Evolutionary conservation across 2,329 filamentous ascomycete genomes (phyloP).

Genomic region (Fusarium multiceps): DNA sequence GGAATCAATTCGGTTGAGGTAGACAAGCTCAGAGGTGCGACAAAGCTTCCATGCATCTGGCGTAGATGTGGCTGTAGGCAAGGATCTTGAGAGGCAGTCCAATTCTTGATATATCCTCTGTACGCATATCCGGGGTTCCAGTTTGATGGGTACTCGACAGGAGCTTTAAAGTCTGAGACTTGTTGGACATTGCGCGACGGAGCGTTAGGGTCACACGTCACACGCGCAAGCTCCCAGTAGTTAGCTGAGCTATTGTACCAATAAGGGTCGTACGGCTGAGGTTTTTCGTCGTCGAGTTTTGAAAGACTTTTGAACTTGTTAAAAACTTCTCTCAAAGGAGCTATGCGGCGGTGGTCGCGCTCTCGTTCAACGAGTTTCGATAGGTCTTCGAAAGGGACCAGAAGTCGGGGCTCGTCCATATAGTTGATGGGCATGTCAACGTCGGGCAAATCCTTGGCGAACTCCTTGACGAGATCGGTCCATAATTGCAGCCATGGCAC

Average conservation of each 20-base stretch:
- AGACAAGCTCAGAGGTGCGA: constrained; percentile 63
- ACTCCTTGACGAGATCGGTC: constrained; percentile 62
- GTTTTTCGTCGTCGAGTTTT: constrained; percentile 51
- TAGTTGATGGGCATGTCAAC: constrained; percentile 75
- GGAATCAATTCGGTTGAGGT: constrained; percentile 67
- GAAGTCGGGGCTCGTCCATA: constrained; percentile 71
- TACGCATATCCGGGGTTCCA: constrained; percentile 53
- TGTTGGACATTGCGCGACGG: constrained; percentile 55
- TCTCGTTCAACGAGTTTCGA: constrained; percentile 62
- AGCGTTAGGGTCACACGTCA: constrained; percentile 67
- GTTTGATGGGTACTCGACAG: constrained; percentile 50
- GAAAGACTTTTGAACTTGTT: constrained; percentile 56
- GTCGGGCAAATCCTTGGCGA: constrained; percentile 67
- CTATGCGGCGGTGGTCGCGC: constrained; percentile 56
- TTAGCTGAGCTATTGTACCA: constrained; percentile 60
- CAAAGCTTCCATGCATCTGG: constrained; percentile 67
- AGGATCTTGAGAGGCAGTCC: constrained; percentile 67
- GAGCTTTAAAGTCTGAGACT: constrained; percentile 46
- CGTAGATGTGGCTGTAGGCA: constrained; percentile 67
- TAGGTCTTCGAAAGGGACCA: constrained; percentile 69
- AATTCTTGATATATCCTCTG: constrained; percentile 67
- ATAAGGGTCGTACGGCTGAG: constrained; percentile 56
- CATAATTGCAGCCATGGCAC: constrained; percentile 61
- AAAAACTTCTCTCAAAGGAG: constrained; percentile 56
- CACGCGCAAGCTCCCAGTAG: constrained; percentile 70